phyloP scores from a whole-genome alignment of 176 grass and related monocot genomes.

The Eragrostis nindensis region DNA sequence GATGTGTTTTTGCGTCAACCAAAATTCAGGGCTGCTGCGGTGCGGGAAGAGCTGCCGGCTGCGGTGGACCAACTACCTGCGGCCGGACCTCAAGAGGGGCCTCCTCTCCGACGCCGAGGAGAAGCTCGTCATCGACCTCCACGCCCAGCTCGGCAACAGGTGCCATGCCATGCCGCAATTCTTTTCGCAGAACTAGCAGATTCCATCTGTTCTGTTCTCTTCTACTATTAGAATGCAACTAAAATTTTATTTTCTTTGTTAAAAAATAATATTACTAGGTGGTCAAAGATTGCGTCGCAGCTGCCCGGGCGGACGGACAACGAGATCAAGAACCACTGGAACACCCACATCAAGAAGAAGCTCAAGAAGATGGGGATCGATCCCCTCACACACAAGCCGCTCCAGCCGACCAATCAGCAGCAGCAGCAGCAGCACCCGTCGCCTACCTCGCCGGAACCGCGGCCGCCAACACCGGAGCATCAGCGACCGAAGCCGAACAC shows the following conservation, averaged over 20 bases:
- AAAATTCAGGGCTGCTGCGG: slow-evolving; percentile 55
- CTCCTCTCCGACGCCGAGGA: slow-evolving; percentile 64
- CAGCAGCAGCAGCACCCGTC: neutral
- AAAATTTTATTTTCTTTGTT: neutral
- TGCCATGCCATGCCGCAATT: neutral
- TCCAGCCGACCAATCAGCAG: neutral
- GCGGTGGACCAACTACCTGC: slow-evolving; percentile 71
- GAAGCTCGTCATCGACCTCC: slow-evolving; percentile 60
- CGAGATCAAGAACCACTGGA: slow-evolving; percentile 97
- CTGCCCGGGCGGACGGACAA: slow-evolving; percentile 71
- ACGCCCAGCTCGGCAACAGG: slow-evolving; percentile 69
- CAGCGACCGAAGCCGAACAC: neutral
- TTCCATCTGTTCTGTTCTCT: no score
- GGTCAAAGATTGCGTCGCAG: slow-evolving; percentile 72
- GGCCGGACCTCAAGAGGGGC: slow-evolving; percentile 62
- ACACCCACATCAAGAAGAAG: slow-evolving; percentile 91
- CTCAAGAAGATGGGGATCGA: slow-evolving; percentile 86
- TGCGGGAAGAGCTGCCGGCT: slow-evolving; percentile 77
- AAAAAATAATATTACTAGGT: slow-evolving; percentile 33
- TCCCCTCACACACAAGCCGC: slow-evolving; percentile 67
- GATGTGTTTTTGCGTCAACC: neutral
- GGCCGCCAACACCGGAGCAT: neutral
- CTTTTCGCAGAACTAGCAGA: neutral
- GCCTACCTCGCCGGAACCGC: neutral
- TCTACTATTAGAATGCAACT: no score